Base-by-base conservation (phyloP, 257 asterid species). In the Gynochthodes officinalis region DNA sequence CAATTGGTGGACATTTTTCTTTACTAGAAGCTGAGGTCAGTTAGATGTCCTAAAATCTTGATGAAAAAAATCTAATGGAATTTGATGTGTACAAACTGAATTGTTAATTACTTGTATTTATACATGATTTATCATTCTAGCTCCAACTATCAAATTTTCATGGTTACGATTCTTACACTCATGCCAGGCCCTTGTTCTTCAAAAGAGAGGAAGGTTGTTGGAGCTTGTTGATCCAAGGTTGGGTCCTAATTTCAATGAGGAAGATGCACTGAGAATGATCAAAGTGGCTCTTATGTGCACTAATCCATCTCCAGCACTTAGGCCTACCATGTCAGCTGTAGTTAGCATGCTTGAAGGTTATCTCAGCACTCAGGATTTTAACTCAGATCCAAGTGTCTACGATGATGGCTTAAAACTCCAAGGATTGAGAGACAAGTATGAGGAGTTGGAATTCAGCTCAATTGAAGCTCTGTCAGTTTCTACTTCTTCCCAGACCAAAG, bases 261-360 rank as follows among this genome's bases (percentile, higher is more conserved):
- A 78, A n/a, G 89, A 83, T 67, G 89, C 79, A 3, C 65, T 85
- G 69, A 81, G 86, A 61, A 80, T 84, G 85, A 84, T 84, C 10
- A 81, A 82, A 55, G 71, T 87, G 8, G 90, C 89, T 3, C 80
- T 87, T 15, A 28, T 83, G 72, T 89, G 93, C 80, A 84, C 89
- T 2, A 85, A 88, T 67, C 89, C 96, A 16, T 84, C 93, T 53
- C 93, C 93, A 10, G 84, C 92, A 4, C 81, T 89, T 2, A 79
- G 93, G 60, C 93, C 96, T 18, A 82, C 84, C 42, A 89, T 89
- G 93, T 82, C 89, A 8, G 80, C 82, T 61, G 89, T 89, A 5
- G 83, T 86, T 32, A 75, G 81, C 63, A 81, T 87, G 88, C 90
- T 89, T 44, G 82, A 81, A 84, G 93, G 93, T 40, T 35, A 70